Evolutionary conservation across 192 early-diverging fungal genomes (phyloP).

Genomic region (Dimargaris xerosporica): DNA sequence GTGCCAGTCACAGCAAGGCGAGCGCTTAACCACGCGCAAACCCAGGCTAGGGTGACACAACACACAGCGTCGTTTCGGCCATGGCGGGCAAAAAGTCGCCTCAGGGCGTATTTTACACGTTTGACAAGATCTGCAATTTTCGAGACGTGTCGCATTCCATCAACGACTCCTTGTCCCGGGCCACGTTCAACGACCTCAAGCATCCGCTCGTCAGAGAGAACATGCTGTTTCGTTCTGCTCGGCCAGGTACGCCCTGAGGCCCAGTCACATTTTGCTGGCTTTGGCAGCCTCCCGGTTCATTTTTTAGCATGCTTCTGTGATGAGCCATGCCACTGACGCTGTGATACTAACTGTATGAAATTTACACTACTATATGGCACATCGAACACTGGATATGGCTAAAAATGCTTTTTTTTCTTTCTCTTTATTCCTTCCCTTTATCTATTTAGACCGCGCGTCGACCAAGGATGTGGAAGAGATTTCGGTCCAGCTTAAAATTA

Average conservation of each 20-base stretch:
- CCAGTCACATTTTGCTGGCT: neutral
- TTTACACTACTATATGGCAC: neutral
- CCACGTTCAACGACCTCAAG: neutral
- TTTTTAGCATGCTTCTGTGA: neutral
- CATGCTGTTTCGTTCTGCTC: conserved; percentile 1
- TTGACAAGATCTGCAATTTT: conserved; percentile 5
- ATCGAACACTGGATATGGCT: neutral
- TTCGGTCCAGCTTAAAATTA: neutral
- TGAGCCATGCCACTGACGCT: neutral
- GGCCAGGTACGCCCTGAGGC: neutral
- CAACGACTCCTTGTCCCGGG: neutral
- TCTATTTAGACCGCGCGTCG: neutral
- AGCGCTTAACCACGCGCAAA: too few relatives aligned
- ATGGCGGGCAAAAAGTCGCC: too few relatives aligned
- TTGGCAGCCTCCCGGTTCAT: neutral
- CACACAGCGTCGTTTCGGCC: too few relatives aligned
- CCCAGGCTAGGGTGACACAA: too few relatives aligned
- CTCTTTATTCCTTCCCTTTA: neutral
- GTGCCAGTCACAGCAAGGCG: too few relatives aligned
- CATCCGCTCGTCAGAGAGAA: neutral
- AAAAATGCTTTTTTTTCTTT: neutral
- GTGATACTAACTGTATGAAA: neutral
- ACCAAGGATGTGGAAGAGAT: neutral
- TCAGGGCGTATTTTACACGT: too few relatives aligned
- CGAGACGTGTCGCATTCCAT: conserved; percentile 7